Base-by-base conservation (phyloP, 768 basidiomycete genomes). In the Naematelia aurantialba region DNA sequence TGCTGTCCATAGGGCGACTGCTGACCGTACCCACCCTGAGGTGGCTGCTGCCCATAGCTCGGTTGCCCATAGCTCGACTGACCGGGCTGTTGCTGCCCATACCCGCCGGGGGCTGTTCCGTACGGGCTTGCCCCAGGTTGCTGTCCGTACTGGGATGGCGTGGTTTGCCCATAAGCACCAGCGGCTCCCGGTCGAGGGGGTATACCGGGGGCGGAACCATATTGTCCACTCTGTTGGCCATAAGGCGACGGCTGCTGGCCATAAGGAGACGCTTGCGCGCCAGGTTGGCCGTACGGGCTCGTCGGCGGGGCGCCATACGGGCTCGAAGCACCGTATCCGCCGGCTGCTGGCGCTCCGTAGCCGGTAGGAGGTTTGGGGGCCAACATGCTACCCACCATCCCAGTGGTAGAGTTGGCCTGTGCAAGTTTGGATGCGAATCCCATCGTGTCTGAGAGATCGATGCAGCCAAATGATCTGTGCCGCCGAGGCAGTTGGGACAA, bases 361-460 rank as follows among this genome's bases (percentile, higher is more conserved):
- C 39, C 60, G n/a, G 45, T 46, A n/a, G 58, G 65, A 19, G 65
- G 65, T 53, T 61, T 62, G 47, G 58, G 56, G 52, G 57, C 67
- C 22, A 61, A 21, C 47, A 56, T 48, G 17, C 54, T 47, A 22
- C 49, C n/a, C 13, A 59, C 44, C 26, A 45, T 45, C 42, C 31
- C 34, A 25, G 52, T 49, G 42, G 54, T 54, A 17, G 53, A 34
- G 47, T 68, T 65, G 34, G 63, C 67, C 52, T 68, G 63, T 52
- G 58, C 44, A 21, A 65, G 52, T 52, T 65, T 65, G 34, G 60
- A 55, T 25, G 63, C 63, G 60, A 65, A 65, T 14, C 63, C 63
- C 63, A 65, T 65, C 11, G 54, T 21, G 24, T 4, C n/a, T n/a
- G n/a, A n/a, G n/a, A n/a, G n/a, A n/a, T n/a, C n/a, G n/a, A n/a